A percentile compares a stretch with the other conserved stretches of the same genome.
These are phyloP conservation scores for Sphagnum magellanicum DNA, from an alignment of 228 moss, liverwort and hornwort genomes.

Conservation along the genomic window DNA sequence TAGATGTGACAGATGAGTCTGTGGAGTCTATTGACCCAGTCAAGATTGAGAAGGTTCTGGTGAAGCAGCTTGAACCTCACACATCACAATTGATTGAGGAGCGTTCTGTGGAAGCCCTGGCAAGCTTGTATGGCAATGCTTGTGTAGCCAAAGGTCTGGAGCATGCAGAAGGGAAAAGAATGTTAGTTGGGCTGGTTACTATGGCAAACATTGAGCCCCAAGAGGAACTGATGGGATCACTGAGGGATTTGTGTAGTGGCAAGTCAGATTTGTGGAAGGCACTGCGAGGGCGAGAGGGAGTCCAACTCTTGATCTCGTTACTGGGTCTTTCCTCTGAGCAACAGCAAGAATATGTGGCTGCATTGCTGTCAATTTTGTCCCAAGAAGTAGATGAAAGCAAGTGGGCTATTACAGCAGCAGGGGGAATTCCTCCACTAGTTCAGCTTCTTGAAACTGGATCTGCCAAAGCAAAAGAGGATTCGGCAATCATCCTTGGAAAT, in stretches of 20 bases:
- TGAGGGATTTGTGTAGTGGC: constrained; percentile 79
- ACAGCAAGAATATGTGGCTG: constrained; percentile 85
- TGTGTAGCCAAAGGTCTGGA: constrained; percentile 59
- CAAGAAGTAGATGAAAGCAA: constrained; percentile 96
- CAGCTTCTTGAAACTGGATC: constrained; percentile 92
- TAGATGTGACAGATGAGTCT: constrained; percentile 58
- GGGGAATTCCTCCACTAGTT: constrained; percentile 92
- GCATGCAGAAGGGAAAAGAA: constrained; percentile 98
- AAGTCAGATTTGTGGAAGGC: constrained; percentile 83
- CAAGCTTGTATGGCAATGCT: constrained; percentile 79
- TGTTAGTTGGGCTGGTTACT: constrained; percentile 87
- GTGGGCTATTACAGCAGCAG: constrained; percentile 99
- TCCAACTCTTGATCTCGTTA: constrained; percentile 85
- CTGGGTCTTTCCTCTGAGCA: constrained; percentile 71
- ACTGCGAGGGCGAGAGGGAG: constrained; percentile 90
- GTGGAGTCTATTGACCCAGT: constrained; percentile 68
- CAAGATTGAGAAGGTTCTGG: constrained; percentile 74
- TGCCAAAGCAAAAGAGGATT: constrained; percentile 92
- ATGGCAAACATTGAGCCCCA: constrained; percentile 69
- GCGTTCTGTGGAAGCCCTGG: constrained; percentile 82
- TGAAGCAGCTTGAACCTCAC: constrained; percentile 65
- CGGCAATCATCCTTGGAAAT: constrained; percentile 86
- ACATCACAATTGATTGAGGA: constrained; percentile 66
- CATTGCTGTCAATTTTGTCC: constrained; percentile 84
- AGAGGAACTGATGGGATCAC: constrained; percentile 74